Evolutionary conservation across 2,329 filamentous ascomycete species (phyloP), one percentile per base, ranked within the genome.

Genomic region (Penicillium sp.): DNA sequence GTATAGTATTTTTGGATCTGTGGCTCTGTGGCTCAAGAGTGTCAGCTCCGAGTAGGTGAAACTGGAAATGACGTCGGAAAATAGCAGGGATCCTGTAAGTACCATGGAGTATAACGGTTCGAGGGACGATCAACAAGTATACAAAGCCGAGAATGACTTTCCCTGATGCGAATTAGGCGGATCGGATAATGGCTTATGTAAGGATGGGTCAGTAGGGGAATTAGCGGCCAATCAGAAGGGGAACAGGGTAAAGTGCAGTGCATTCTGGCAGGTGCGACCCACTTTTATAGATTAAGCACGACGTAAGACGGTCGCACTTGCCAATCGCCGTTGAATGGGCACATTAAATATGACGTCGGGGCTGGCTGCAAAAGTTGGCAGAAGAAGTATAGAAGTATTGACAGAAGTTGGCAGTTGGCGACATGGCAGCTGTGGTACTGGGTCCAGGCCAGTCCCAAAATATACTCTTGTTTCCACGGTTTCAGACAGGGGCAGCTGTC

Each of bases 251-350:
- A 5, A 10, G 21, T 16, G 26, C 50, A 37, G 52, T 29, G 31
- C 42, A 52, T 49, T 59, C 48, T 48, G 44, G 51, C 55, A 50
- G 37, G 43, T 48, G 48, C 19, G 13, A 7, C 51, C 61, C 61
- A 59, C 60, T 55, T 58, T 60, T 63, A 63, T 65, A 65, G 44
- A 65, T 65, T 60, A 64, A 63, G 48, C 51, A 51, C 42, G 62
- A 64, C 61, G 63, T 63, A 59, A 59, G 55, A 56, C 45, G 37
- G 55, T 60, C 57, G 48, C 58, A 50, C 48, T 31, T 48, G 43
- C 33, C 45, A 37, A 48, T 36, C 33, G 43, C 43, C 29, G 26
- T 34, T 33, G 14, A 3, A 21, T 18, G 39, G 47, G 6, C 10
- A 31, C 11, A 31, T 33, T 51, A 9, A 26, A 19, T 37, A 11